Evolutionary conservation across 768 basidiomycete species (phyloP), one percentile per base, ranked within the genome.

Genomic region (Heimioporus sp.): DNA sequence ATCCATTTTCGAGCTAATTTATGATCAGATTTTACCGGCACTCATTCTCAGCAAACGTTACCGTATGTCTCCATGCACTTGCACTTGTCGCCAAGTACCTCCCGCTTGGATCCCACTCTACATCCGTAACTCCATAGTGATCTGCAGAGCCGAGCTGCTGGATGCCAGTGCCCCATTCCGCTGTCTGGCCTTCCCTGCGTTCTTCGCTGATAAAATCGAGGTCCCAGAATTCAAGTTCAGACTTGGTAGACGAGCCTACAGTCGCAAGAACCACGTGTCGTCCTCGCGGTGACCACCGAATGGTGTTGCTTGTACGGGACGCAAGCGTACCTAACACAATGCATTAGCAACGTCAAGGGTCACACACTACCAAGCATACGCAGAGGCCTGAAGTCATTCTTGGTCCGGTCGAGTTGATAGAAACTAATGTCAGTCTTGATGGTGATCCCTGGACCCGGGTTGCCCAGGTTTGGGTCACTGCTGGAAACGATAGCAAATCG

Each of bases 151-250:
- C 88, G 35, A 98, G 79, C 7, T 89, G 78, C 65, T 94, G 90
- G 58, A 98, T 92, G 38, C 87, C 85, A 46, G 80, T 79, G 40
- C 90, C 94, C 83, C 91, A 92, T 43, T 96, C 95, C 3, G 75
- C 70, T 28, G 65, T 62, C 57, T 79, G 77, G 10, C 69, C 62
- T 60, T 80, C 73, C 54, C 76, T 71, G 31, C 73, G 70, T 12
- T 78, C 77, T 52, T 84, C 82, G 54, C 76, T 78, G 57, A 81
- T 86, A 68, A 97, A 95, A 74, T 99, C 97, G 40, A 98, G 79
- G 71, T 99, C 97, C 94, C 92, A 99, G 73, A 98, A 99, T 68
- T 98, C 96, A 28, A 99, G 80, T 71, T 98, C 97, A 10, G 92
- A 98, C 74, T 98, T 98, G 62, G 81, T 85, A 11, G 92, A 88